Base-by-base conservation (phyloP, 129 eudicot genomes). In the Chrysanthemum lavandulifolium region DNA sequence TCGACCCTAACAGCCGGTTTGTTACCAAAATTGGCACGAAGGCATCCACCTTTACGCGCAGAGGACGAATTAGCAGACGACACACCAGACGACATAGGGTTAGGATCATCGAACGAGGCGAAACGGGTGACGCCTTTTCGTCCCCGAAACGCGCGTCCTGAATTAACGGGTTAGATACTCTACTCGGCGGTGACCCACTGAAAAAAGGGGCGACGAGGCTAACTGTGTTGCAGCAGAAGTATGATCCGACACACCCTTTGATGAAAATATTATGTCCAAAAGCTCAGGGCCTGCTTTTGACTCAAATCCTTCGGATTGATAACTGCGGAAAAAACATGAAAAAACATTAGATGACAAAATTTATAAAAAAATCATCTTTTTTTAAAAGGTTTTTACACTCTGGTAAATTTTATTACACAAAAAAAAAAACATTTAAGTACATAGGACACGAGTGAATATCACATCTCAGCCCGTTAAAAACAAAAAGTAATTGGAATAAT, bases 161-260 rank as follows among this genome's bases (percentile, higher is more conserved):
- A 60, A 90, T 91, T 82, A 95, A 69, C 54, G 97, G 99, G 87
- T 95, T 95, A 88, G 99, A 86, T 6, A 91, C 97, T 87, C 99
- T 83, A 77, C 99, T 86, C 74, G 99, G 99, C 78, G 99, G 99
- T 49, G 99, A 95, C 86, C 99, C 97, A 60, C 91, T 77, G 79
- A 95, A 95, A 91, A 84, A 95, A n/a, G 96, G 94, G 97, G 99
- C 79, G 97, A 86, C 80, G 96, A 91, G 84, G 89, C 96, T 80
- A 81, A 76, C 70, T 85, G 97, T 53, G 84, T 61, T 40, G 67
- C 79, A 79, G 5, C 87, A 12, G 78, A 83, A 84, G 45, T 87
- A 91, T 19, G 81, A 66, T 16, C 55, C 78, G 66, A 81, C 86
- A 84, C 89, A 80, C 86, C 87, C 89, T 87, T 79, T 19, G 11